Conservation (phyloP, 2,329 filamentous ascomycete genomes). For the Cytospora schulzeri region DNA sequence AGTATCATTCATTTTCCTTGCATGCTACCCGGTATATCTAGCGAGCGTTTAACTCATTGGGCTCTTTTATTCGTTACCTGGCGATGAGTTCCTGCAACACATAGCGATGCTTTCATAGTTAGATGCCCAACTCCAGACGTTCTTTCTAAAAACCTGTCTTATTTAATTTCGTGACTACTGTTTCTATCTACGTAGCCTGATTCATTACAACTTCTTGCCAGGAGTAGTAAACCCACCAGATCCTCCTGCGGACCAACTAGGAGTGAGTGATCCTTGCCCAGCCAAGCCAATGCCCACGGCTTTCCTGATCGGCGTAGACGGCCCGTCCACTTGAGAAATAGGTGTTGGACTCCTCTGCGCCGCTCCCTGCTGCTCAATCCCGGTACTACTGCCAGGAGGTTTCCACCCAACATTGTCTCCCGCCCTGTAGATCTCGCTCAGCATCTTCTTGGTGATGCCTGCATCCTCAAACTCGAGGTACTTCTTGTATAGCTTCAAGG, state of each 20-base stretch:
- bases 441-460: constrained; percentile 78
- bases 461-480: constrained; percentile 88
- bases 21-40: not conserved
- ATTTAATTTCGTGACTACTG: constrained; percentile 15
- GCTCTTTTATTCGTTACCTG: not conserved
- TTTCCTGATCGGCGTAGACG: constrained; percentile 25
- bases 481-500: constrained; percentile 84
- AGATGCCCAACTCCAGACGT: constrained; percentile 2
- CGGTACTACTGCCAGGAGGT: constrained; percentile 19
- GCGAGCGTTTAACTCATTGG: not conserved
- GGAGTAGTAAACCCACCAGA: constrained; percentile 23
- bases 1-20: not conserved
- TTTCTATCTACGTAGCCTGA: not conserved
- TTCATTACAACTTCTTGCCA: not conserved
- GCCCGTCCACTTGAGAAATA: constrained; percentile 13
- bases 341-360: constrained; percentile 16
- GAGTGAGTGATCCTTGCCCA: constrained; percentile 10
- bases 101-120: not conserved
- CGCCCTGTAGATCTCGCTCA: constrained; percentile 78
- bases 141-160: not conserved
- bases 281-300: constrained; percentile 10
- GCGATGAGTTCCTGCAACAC: constrained; percentile 1
- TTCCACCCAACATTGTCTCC: constrained; percentile 33
- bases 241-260: constrained; percentile 18
- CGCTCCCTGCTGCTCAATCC: constrained; percentile 1